These are phyloP conservation scores for Cucurbita argyrosperma DNA, from an alignment of 306 rosid species.

Conservation along the genomic window DNA sequence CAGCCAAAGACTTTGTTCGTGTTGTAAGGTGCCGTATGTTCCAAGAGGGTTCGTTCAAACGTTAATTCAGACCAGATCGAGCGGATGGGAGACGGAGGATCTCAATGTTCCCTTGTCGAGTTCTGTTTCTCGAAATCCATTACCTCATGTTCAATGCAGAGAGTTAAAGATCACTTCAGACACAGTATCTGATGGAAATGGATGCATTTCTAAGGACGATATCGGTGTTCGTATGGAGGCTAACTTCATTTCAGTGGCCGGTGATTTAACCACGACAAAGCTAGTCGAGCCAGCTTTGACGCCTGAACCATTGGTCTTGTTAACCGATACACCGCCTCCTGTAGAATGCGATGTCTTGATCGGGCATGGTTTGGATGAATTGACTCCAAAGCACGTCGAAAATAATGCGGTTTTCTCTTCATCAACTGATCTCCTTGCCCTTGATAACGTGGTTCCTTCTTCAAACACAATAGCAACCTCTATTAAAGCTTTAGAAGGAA, in stretches of 20 bases:
- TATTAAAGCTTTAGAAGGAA: slow-evolving; percentile 29
- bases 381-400: slow-evolving; percentile 31
- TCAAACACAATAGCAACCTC: slow-evolving; percentile 19
- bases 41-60: slow-evolving; percentile 15
- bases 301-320: slow-evolving; percentile 15
- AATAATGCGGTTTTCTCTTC: slow-evolving; percentile 11
- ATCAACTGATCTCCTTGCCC: slow-evolving; percentile 17
- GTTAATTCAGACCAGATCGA: slow-evolving; percentile 22
- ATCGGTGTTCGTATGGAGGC: slow-evolving; percentile 24
- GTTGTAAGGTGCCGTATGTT: slow-evolving; percentile 42
- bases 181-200: slow-evolving; percentile 45
- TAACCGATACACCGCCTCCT: slow-evolving; percentile 15
- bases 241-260: slow-evolving; percentile 14
- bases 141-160: slow-evolving; percentile 56
- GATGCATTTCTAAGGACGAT: slow-evolving; percentile 19
- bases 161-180: slow-evolving; percentile 69
- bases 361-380: slow-evolving; percentile 31
- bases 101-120: slow-evolving; percentile 23
- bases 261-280: slow-evolving; percentile 25
- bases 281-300: slow-evolving; percentile 20
- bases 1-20: slow-evolving; percentile 30
- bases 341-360: slow-evolving; percentile 12
- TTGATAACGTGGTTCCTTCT: slow-evolving; percentile 12
- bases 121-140: slow-evolving; percentile 16
- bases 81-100: slow-evolving; percentile 26